Evolutionary conservation across 2,329 filamentous ascomycete genomes (phyloP).

Genomic region (Fusarium secorum): DNA sequence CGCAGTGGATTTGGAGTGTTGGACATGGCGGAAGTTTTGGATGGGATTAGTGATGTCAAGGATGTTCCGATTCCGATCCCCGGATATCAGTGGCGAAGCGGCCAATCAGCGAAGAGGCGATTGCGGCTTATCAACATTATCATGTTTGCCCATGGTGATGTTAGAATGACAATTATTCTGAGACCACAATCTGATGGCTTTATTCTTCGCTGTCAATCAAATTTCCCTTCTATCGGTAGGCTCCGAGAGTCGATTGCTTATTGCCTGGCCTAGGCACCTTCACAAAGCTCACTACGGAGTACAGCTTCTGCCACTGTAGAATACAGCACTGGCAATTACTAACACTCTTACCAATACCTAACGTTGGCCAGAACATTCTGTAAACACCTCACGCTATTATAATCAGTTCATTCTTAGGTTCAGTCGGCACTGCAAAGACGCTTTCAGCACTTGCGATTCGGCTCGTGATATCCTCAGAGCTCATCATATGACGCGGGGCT

Average conservation of each 20-base stretch:
- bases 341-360: not conserved
- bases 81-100: slow-evolving; percentile 26
- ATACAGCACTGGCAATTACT: not conserved
- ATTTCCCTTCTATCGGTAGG: not conserved
- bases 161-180: not conserved
- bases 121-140: slow-evolving; percentile 15
- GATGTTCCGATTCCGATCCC: slow-evolving; percentile 31
- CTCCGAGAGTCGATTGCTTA: not conserved
- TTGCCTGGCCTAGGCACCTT: not conserved
- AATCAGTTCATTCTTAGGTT: not conserved
- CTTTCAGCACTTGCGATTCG: not conserved
- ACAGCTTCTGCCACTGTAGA: not conserved
- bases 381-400: not conserved
- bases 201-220: not conserved
- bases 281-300: not conserved
- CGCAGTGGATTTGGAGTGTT: slow-evolving; percentile 8
- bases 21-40: slow-evolving; percentile 27
- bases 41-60: slow-evolving; percentile 41
- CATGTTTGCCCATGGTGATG: not conserved
- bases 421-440: not conserved
- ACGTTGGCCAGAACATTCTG: not conserved
- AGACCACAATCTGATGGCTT: not conserved
- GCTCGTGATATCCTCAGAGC: slow-evolving; percentile 17
- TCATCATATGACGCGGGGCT: slow-evolving; percentile 38
- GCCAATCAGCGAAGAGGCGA: slow-evolving; percentile 34